A percentile compares a stretch with the other conserved stretches of the same genome.
phyloP scores from a whole-genome alignment of 1,284 basidiomycete genomes.

The Gomphus bonarii region DNA sequence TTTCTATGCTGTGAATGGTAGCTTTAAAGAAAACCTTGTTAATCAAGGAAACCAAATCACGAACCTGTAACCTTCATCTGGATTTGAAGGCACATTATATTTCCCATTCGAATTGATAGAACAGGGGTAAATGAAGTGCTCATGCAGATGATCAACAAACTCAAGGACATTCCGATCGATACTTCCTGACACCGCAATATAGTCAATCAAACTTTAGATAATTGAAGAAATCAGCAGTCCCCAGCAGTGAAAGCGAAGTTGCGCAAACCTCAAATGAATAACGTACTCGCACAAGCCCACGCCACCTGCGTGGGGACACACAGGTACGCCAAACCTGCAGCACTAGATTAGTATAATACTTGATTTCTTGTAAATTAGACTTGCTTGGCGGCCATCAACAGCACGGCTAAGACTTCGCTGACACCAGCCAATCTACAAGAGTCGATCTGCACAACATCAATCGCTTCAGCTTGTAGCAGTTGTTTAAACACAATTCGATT shows the following conservation, averaged over 20 bases:
- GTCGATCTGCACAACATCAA: conserved; percentile 96
- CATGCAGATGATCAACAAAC: conserved; percentile 84
- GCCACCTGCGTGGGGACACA: conserved; percentile 93
- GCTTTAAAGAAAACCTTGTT: neutral
- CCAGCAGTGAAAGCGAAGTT: conserved; percentile 8
- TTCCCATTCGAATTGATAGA: conserved; percentile 80
- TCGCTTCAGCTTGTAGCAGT: conserved; percentile 84
- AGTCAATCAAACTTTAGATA: conserved; percentile 69
- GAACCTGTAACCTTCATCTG: conserved; percentile 65
- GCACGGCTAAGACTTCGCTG: conserved; percentile 86
- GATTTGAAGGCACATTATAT: conserved; percentile 70
- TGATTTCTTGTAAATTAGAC: conserved; percentile 16
- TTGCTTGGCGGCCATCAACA: conserved; percentile 89
- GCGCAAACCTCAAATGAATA: conserved; percentile 60
- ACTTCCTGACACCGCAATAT: conserved; percentile 81
- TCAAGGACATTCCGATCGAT: conserved; percentile 94
- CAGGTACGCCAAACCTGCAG: conserved; percentile 67
- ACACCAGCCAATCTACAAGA: conserved; percentile 89
- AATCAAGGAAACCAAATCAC: conserved; percentile 14
- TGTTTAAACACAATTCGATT: conserved; percentile 98
- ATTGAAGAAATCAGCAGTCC: conserved; percentile 13
- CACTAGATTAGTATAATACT: conserved; percentile 1
- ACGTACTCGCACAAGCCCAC: conserved; percentile 94
- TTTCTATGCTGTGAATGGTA: conserved; percentile 51
- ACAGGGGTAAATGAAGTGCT: conserved; percentile 85